These are phyloP conservation scores for Rhizoclosmatium sp. DNA, from an alignment of 192 early-diverging fungal genomes.

Conservation along the genomic window DNA sequence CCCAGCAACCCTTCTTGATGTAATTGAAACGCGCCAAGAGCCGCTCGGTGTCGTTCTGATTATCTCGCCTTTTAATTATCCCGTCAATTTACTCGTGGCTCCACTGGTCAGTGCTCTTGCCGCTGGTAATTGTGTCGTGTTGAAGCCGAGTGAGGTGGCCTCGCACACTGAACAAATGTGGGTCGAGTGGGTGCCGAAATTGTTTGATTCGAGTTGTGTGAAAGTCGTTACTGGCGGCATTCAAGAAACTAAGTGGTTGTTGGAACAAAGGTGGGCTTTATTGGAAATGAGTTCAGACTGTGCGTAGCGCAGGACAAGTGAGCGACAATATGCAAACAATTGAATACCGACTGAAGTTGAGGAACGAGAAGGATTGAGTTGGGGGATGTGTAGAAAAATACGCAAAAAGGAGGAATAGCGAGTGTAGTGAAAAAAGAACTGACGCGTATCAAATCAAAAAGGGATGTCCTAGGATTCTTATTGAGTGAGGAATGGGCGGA, in stretches of 20 bases:
- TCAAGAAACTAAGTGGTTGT: conserved; percentile 73
- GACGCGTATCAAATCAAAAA: no score
- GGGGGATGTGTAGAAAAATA: no score
- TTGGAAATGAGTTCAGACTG: no score
- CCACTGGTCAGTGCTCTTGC: conserved; percentile 87
- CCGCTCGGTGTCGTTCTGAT: conserved; percentile 81
- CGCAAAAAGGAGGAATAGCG: no score
- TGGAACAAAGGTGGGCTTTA: conserved; percentile 66
- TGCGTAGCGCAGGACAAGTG: no score
- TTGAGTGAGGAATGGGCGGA: no score
- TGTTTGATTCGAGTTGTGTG: conserved; percentile 71
- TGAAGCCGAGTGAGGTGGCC: conserved; percentile 81
- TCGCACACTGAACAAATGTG: conserved; percentile 67
- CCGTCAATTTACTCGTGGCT: conserved; percentile 67
- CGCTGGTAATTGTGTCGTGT: conserved; percentile 80
- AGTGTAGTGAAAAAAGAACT: no score
- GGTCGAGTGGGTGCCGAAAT: conserved; percentile 71
- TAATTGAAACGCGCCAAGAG: conserved; percentile 49
- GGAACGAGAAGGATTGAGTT: no score
- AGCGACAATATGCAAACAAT: no score
- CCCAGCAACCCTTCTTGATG: conserved; percentile 23
- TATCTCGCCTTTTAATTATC: conserved; percentile 52
- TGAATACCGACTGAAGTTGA: no score
- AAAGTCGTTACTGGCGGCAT: conserved; percentile 80
- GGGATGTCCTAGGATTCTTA: no score